phyloP scores from a whole-genome alignment of 768 basidiomycete species.

The Leccinum imitatum region DNA sequence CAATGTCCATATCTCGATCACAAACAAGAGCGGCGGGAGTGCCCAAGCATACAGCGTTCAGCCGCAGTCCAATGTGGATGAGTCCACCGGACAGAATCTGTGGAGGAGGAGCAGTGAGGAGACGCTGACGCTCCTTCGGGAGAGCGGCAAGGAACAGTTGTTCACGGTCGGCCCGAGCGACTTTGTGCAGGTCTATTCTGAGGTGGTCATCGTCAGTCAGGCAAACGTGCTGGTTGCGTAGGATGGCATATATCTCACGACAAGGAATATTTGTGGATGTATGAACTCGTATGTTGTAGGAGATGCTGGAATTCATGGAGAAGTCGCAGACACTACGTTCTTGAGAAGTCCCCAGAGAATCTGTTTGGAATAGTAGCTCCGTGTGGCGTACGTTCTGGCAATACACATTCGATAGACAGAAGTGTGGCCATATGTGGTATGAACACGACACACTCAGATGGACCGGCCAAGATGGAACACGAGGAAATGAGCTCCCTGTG shows the following conservation, averaged over 20 bases:
- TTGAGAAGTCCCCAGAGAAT: not conserved
- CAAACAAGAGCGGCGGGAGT: conserved; percentile 10
- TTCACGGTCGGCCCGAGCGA: conserved; percentile 12
- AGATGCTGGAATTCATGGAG: not conserved
- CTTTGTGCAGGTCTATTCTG: conserved; percentile 12
- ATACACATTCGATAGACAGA: no score
- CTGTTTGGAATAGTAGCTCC: not conserved
- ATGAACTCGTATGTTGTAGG: not conserved
- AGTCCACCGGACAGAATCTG: not conserved
- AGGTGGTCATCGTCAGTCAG: conserved; percentile 14
- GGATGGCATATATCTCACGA: not conserved
- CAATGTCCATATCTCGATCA: conserved; percentile 2
- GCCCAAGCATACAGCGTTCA: not conserved
- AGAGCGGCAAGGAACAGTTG: conserved; percentile 6
- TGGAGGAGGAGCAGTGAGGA: conserved; percentile 13
- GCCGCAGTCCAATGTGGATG: not conserved
- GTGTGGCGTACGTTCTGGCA: no score
- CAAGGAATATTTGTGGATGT: not conserved
- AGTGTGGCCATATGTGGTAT: no score
- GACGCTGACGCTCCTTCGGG: conserved; percentile 6
- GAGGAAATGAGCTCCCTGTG: no score
- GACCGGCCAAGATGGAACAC: no score
- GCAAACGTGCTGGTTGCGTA: conserved; percentile 4
- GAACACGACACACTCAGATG: no score
- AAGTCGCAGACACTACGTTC: not conserved